phyloP scores from a whole-genome alignment of 2,329 filamentous ascomycete species.

The Raffaelea albimanens region DNA sequence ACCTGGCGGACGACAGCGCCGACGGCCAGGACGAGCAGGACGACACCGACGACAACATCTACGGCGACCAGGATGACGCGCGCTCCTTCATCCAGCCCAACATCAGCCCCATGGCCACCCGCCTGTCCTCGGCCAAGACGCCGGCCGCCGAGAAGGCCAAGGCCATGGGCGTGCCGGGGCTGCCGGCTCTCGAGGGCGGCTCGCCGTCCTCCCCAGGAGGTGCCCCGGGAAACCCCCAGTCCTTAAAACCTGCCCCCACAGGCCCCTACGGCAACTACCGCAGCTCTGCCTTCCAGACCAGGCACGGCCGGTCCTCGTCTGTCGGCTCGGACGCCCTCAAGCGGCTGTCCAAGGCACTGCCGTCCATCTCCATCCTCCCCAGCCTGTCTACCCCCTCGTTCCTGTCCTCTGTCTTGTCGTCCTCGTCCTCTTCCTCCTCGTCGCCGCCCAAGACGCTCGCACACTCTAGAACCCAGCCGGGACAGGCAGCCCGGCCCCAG shows the following conservation, averaged over 20 bases:
- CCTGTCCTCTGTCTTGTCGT: conserved; percentile 23
- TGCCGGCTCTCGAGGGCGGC: no score
- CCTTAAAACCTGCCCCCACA: no score
- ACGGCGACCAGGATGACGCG: conserved; percentile 44
- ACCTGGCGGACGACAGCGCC: not conserved
- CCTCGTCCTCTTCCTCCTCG: conserved; percentile 12
- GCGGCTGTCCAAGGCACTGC: conserved; percentile 45
- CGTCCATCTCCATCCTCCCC: conserved; percentile 40
- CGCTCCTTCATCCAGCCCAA: conserved; percentile 51
- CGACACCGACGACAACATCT: conserved; percentile 23
- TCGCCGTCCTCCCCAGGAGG: no score
- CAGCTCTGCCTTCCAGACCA: conserved; percentile 22
- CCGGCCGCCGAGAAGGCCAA: conserved; percentile 49
- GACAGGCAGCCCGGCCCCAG: no score
- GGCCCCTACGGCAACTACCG: no score
- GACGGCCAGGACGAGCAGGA: no score
- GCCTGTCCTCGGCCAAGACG: conserved; percentile 43
- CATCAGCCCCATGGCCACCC: conserved; percentile 46
- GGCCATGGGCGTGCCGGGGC: conserved; percentile 45
- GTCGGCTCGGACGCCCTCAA: conserved; percentile 48
- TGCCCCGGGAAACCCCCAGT: no score
- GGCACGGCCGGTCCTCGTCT: conserved; percentile 43
- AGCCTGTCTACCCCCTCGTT: conserved; percentile 26
- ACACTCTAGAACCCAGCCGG: not conserved
- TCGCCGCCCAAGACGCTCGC: not conserved